Evolutionary conservation across 352 stramenopile genomes (phyloP).

Genomic region (Globisporangium barbulae): DNA sequence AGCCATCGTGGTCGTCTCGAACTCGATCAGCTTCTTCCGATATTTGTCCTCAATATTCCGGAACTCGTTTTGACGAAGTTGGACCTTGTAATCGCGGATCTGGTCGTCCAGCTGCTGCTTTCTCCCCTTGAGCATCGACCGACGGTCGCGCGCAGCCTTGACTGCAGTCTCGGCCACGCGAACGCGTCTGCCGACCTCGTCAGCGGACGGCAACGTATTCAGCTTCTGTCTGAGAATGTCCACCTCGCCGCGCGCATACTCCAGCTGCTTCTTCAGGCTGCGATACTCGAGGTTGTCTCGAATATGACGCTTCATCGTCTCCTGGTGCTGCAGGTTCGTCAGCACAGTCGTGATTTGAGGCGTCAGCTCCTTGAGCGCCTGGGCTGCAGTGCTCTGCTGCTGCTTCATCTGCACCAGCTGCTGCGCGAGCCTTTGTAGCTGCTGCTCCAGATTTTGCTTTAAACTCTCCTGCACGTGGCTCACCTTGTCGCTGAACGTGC

Average conservation of each 20-base stretch:
- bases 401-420: conserved; percentile 43
- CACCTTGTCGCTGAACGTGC: conserved; percentile 40
- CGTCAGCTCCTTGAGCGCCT: conserved; percentile 40
- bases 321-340: conserved; percentile 40
- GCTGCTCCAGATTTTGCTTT: conserved; percentile 36
- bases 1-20: conserved; percentile 95
- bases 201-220: conserved; percentile 37
- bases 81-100: conserved; percentile 59
- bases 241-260: conserved; percentile 33
- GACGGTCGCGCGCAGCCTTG: conserved; percentile 27
- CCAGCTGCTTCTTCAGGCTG: conserved; percentile 43
- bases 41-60: conserved; percentile 94
- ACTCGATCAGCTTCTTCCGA: conserved; percentile 93
- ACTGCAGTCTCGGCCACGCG: conserved; percentile 27
- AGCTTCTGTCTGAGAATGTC: conserved; percentile 44
- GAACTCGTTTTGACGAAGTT: conserved; percentile 72
- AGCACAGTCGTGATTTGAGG: conserved; percentile 44
- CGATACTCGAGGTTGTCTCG: conserved; percentile 78
- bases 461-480: conserved; percentile 34
- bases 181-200: conserved; percentile 51
- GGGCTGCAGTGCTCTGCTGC: conserved; percentile 30
- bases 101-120: conserved; percentile 51
- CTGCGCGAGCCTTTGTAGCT: conserved; percentile 39
- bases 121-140: conserved; percentile 41
- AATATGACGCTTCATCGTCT: conserved; percentile 68